Evolutionary conservation across 1,284 basidiomycete genomes (phyloP), one percentile per base, ranked within the genome.

Genomic region (Wolfiporia cocos): DNA sequence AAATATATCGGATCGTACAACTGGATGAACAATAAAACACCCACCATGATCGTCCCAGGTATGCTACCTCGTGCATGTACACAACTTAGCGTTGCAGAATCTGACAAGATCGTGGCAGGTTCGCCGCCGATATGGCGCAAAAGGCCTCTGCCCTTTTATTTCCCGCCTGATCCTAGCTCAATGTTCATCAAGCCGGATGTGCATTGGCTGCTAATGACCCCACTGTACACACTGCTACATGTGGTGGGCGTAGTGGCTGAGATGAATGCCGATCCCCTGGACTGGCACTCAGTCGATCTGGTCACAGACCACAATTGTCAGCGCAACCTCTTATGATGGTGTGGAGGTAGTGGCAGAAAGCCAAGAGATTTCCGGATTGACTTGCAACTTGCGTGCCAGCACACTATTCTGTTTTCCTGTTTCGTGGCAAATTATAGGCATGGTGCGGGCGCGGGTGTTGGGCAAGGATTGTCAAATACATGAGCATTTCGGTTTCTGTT

Each of bases 1-100:
- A 44, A 67, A 19, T 71, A 67, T 39, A 61, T 77, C n/a, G n/a
- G n/a, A n/a, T n/a, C n/a, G n/a, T n/a, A n/a, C n/a, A n/a, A n/a
- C n/a, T n/a, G n/a, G n/a, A 49, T 63, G 11, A 64, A 69, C 44
- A 34, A 48, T 43, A 12, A 37, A 1, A 51, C 58, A 6, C 71
- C 76, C 0, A 74, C 73, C 0, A 76, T 81, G 34, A 62, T 76
- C 18, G 73, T 78, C 12, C 78, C 78, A 43, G 75, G 77, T 72
- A n/a, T n/a, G n/a, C n/a, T n/a, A n/a, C n/a, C n/a, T n/a, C n/a
- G n/a, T n/a, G n/a, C n/a, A n/a, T n/a, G n/a, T n/a, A n/a, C n/a
- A n/a, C n/a, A n/a, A n/a, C n/a, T n/a, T n/a, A n/a, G n/a, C n/a
- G n/a, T n/a, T n/a, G n/a, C n/a, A n/a, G n/a, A n/a, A n/a, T n/a